Evolutionary conservation across 495 filamentous ascomycete genomes (phyloP).

Genomic region (Neurospora sp.): DNA sequence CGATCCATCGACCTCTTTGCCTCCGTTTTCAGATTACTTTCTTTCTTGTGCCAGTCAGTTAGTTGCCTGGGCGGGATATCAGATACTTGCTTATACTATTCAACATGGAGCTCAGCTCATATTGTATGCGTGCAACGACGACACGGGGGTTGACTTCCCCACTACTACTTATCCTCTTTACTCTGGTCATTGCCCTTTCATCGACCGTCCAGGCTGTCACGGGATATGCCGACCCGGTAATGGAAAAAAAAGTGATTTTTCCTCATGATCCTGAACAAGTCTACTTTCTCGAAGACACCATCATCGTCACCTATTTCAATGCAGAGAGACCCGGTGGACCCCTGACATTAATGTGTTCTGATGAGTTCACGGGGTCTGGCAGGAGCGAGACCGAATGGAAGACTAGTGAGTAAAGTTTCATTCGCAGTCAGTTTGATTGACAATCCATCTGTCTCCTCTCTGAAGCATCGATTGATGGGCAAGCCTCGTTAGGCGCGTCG

Average conservation of each 20-base stretch:
- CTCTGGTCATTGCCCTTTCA: not conserved
- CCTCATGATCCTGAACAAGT: not conserved
- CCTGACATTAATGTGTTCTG: not conserved
- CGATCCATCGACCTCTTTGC: not conserved
- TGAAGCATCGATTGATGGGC: too few species aligned
- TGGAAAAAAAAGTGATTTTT: not conserved
- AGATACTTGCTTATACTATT: not conserved
- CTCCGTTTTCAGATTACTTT: not conserved
- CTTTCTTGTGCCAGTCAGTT: not conserved
- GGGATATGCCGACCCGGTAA: too few species aligned
- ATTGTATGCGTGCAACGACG: not conserved
- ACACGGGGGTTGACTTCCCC: not conserved
- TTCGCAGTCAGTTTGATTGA: too few species aligned
- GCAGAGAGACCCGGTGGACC: not conserved
- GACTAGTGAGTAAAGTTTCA: not conserved
- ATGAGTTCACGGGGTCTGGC: not conserved
- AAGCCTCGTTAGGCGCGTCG: too few species aligned
- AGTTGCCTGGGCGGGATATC: not conserved
- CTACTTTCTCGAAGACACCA: not conserved
- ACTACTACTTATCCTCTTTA: not conserved
- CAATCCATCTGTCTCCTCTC: too few species aligned
- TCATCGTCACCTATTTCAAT: not conserved
- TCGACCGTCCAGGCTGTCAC: not conserved
- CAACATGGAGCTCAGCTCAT: not conserved
- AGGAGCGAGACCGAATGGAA: not conserved